Evolutionary conservation across 768 basidiomycete genomes (phyloP).

Genomic region (Hygrocybe coccinea): DNA sequence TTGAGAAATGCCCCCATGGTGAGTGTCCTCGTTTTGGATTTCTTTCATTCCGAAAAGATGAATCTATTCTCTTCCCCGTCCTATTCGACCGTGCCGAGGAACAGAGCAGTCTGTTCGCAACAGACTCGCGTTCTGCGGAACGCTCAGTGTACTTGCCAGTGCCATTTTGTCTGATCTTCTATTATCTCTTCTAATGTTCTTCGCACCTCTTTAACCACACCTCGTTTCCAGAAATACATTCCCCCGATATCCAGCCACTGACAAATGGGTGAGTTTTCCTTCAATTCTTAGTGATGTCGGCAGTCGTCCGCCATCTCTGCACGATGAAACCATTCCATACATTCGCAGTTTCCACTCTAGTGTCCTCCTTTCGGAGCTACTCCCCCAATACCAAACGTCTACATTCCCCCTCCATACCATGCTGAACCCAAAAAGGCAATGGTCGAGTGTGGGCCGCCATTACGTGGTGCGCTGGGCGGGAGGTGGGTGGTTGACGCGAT

Average conservation of each 20-base stretch:
- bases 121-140: conserved; percentile 56
- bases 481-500: conserved; percentile 68
- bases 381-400: conserved; percentile 67
- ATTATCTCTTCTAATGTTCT: conserved; percentile 7
- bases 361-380: conserved; percentile 60
- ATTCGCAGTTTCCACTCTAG: conserved; percentile 90
- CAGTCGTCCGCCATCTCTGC: conserved; percentile 18
- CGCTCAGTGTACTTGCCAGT: conserved; percentile 83
- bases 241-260: not conserved
- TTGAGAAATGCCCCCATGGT: not conserved
- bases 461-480: conserved; percentile 62
- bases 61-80: conserved; percentile 89
- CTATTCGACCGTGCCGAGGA: conserved; percentile 85
- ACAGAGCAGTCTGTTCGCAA: conserved; percentile 77
- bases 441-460: conserved; percentile 58
- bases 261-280: conserved; percentile 23
- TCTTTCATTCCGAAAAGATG: conserved; percentile 41
- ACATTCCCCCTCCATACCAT: conserved; percentile 61
- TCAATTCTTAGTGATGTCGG: conserved; percentile 1
- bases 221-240: not conserved
- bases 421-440: conserved; percentile 65
- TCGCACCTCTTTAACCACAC: conserved; percentile 7
- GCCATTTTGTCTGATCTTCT: conserved; percentile 71
- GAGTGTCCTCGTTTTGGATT: conserved; percentile 5
- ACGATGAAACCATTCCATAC: conserved; percentile 59